Conservation (phyloP, 2,329 filamentous ascomycete genomes). For the Botryotinia globosa region DNA sequence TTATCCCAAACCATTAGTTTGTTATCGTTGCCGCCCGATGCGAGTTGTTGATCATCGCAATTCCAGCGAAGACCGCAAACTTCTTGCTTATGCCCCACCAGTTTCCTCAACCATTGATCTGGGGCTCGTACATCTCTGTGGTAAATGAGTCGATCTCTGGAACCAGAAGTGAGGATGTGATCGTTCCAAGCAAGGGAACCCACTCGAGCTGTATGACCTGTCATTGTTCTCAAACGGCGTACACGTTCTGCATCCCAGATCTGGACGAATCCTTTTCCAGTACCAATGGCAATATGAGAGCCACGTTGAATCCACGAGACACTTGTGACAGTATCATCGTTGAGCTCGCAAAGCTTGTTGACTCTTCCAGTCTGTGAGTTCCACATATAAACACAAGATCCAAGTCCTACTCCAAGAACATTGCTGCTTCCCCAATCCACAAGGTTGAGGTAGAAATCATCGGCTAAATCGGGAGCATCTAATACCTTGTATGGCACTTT, state of each 20-base stretch:
- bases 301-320: slow-evolving; percentile 98
- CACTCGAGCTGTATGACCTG: slow-evolving; percentile 88
- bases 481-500: slow-evolving; percentile 98
- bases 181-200: slow-evolving; percentile 97
- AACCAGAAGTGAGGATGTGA: slow-evolving; percentile 94
- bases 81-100: slow-evolving; percentile 96
- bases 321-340: slow-evolving; percentile 92
- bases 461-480: slow-evolving; percentile 90
- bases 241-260: slow-evolving; percentile 95
- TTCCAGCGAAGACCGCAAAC: slow-evolving; percentile 98
- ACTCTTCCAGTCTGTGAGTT: slow-evolving; percentile 88
- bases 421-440: slow-evolving; percentile 98
- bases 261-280: slow-evolving; percentile 88
- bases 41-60: slow-evolving; percentile 88
- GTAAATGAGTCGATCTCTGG: slow-evolving; percentile 87
- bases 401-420: slow-evolving; percentile 86
- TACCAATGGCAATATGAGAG: slow-evolving; percentile 92
- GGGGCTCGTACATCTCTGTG: slow-evolving; percentile 93
- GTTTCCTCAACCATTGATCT: slow-evolving; percentile 81
- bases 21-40: slow-evolving; percentile 96
- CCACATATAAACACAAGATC: slow-evolving; percentile 97
- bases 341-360: slow-evolving; percentile 87
- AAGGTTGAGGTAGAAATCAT: slow-evolving; percentile 96
- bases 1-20: slow-evolving; percentile 99
- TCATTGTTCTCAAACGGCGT: slow-evolving; percentile 89